phyloP scores from a whole-genome alignment of 768 basidiomycete species.

The Pulveroboletus frians region DNA sequence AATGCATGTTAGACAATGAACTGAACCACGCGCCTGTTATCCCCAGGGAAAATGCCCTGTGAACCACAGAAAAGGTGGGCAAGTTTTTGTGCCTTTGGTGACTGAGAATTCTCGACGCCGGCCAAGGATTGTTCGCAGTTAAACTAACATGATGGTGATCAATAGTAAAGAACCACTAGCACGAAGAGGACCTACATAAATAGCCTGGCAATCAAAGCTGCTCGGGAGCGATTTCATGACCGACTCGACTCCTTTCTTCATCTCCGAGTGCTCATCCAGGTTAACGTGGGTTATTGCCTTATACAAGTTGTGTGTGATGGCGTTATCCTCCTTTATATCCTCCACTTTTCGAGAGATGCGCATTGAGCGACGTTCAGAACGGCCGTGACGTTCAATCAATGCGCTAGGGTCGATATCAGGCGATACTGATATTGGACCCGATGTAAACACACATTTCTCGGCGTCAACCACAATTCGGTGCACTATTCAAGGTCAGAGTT shows the following conservation, averaged over 20 bases:
- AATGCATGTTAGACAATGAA: not conserved
- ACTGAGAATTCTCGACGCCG: not conserved
- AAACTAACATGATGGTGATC: slow-evolving; percentile 4
- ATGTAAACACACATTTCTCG: slow-evolving; percentile 1
- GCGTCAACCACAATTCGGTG: slow-evolving; percentile 8
- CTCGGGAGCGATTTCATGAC: slow-evolving; percentile 8
- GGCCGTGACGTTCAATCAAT: not conserved
- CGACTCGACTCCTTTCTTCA: slow-evolving; percentile 5
- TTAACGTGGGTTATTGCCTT: slow-evolving; percentile 3
- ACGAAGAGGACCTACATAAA: slow-evolving; percentile 4
- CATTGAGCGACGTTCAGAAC: not conserved
- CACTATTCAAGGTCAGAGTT: slow-evolving; percentile 3
- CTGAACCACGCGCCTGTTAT: not conserved
- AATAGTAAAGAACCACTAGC: not conserved
- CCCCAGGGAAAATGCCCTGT: slow-evolving; percentile 4
- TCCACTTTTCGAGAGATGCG: not conserved
- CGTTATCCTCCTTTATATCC: not conserved
- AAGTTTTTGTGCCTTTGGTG: not conserved
- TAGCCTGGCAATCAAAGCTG: slow-evolving; percentile 6
- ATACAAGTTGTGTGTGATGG: slow-evolving; percentile 11
- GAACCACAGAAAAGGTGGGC: not conserved
- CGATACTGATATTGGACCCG: not conserved
- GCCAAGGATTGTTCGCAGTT: slow-evolving; percentile 7
- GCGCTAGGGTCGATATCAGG: not conserved
- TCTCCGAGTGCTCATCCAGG: slow-evolving; percentile 1